These are phyloP conservation scores for Aspergillus eucalypticola DNA, from an alignment of 2,329 filamentous ascomycete genomes.

Conservation along the genomic window DNA sequence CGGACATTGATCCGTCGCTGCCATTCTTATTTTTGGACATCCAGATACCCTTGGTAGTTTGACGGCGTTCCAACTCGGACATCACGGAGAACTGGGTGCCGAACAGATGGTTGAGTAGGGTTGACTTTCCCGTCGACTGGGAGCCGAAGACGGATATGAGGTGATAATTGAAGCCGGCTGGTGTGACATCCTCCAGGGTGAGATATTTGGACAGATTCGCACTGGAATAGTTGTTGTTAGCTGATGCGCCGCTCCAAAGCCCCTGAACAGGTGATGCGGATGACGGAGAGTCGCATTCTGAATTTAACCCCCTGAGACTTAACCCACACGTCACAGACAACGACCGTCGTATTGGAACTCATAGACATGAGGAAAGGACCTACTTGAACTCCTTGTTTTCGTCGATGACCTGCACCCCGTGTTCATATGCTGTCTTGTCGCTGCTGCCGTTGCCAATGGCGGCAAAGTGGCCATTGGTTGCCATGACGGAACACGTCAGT, in stretches of 20 bases:
- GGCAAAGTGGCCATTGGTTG: constrained; percentile 50
- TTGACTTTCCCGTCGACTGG: constrained; percentile 98
- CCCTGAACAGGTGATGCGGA: background rate
- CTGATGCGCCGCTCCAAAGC: constrained; percentile 1
- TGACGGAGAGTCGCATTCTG: background rate
- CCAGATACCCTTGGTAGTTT: constrained; percentile 99
- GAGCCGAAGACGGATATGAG: constrained; percentile 98
- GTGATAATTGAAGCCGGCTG: constrained; percentile 97
- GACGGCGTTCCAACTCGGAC: constrained; percentile 88
- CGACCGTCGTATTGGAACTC: background rate
- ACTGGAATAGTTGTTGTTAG: constrained; percentile 50
- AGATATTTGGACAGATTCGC: constrained; percentile 79
- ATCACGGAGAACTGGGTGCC: constrained; percentile 96
- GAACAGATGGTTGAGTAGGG: constrained; percentile 92
- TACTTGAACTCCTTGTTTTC: constrained; percentile 98
- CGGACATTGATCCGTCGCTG: constrained; percentile 67
- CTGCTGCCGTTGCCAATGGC: constrained; percentile 41
- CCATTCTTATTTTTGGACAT: constrained; percentile 91
- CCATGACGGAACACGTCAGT: constrained; percentile 33
- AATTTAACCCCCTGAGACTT: too few relatives aligned
- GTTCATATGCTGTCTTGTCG: constrained; percentile 63
- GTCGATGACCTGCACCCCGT: constrained; percentile 96
- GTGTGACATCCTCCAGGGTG: constrained; percentile 73
- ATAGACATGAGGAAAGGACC: constrained; percentile 31
- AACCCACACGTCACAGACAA: background rate